These are phyloP conservation scores for Xylariaceae sp. DNA, from an alignment of 2,329 filamentous ascomycete genomes.

Conservation along the genomic window DNA sequence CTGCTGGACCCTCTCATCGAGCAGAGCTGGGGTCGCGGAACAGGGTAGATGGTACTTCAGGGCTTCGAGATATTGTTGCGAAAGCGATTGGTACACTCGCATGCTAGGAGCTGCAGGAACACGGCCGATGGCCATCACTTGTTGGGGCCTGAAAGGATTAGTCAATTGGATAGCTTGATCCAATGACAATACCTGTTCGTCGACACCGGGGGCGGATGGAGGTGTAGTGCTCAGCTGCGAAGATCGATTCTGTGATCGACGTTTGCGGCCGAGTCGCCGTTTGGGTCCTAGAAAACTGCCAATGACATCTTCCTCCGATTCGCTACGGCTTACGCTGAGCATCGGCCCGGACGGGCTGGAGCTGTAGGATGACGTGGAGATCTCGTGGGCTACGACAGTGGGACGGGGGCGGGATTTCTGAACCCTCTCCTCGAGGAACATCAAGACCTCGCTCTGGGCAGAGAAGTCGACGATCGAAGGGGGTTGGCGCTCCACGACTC, in stretches of 20 bases:
- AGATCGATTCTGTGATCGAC: slow-evolving; percentile 36
- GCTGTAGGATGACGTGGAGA: slow-evolving; percentile 32
- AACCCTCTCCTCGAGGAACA: slow-evolving; percentile 54
- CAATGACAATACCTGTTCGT: slow-evolving; percentile 41
- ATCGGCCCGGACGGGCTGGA: slow-evolving; percentile 42
- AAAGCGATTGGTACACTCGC: slow-evolving; percentile 48
- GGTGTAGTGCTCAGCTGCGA: slow-evolving; percentile 47
- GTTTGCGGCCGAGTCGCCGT: slow-evolving; percentile 31
- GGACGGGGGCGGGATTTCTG: slow-evolving; percentile 34
- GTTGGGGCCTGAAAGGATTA: slow-evolving; percentile 50
- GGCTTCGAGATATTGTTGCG: slow-evolving; percentile 48
- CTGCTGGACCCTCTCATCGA: slow-evolving; percentile 38
- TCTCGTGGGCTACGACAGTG: slow-evolving; percentile 14
- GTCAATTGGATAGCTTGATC: slow-evolving; percentile 53
- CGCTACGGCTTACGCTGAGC: slow-evolving; percentile 51
- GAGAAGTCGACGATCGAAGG: slow-evolving; percentile 56
- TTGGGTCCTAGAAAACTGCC: slow-evolving; percentile 50
- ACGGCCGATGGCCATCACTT: slow-evolving; percentile 55
- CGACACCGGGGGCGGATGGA: slow-evolving; percentile 33
- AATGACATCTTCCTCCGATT: slow-evolving; percentile 58
- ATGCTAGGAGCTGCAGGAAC: slow-evolving; percentile 45
- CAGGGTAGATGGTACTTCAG: slow-evolving; percentile 42
- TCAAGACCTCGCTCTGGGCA: slow-evolving; percentile 49
- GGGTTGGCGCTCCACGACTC: slow-evolving; percentile 54
- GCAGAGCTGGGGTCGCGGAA: slow-evolving; percentile 25